Conservation (phyloP, 1,284 basidiomycete species). For the Malassezia globosa region DNA sequence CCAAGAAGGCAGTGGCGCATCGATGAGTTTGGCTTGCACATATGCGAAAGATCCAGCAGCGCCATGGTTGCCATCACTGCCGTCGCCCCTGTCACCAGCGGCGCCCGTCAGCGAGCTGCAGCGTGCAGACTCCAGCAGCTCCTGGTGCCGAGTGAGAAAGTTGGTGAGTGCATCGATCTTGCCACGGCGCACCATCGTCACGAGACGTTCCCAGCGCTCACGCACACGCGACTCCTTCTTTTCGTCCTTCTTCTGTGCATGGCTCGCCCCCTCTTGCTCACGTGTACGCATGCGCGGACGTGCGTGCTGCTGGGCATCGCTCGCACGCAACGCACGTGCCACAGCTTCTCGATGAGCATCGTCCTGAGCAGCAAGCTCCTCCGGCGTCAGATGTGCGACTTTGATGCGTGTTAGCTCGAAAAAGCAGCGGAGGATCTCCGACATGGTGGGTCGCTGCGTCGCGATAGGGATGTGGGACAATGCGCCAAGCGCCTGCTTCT, state of each 20-base stretch:
- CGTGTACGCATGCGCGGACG: not conserved
- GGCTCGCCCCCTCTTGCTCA: not conserved
- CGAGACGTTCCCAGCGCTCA: constrained; percentile 50
- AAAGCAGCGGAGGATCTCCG: constrained; percentile 77
- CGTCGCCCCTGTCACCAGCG: too few species aligned
- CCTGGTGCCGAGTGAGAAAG: constrained; percentile 69
- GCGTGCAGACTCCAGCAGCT: constrained; percentile 48
- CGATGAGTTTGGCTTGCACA: constrained; percentile 16
- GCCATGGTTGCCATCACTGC: too few species aligned
- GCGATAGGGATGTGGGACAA: constrained; percentile 32
- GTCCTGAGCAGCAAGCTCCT: constrained; percentile 58
- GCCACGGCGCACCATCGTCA: constrained; percentile 80
- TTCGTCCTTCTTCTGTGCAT: constrained; percentile 4
- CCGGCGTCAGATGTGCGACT: constrained; percentile 71
- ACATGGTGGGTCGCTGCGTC: constrained; percentile 60
- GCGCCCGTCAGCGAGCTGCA: constrained; percentile 14
- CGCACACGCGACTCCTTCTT: constrained; percentile 21
- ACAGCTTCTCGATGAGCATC: constrained; percentile 26
- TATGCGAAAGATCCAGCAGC: not conserved
- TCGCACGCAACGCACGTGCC: constrained; percentile 19
- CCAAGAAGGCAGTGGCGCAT: constrained; percentile 33
- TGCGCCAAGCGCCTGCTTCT: constrained; percentile 45
- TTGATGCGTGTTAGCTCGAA: constrained; percentile 76
- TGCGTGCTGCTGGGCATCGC: constrained; percentile 1
- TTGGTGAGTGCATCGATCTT: constrained; percentile 65